These are phyloP conservation scores for Mycosphaerelloides madeirae DNA, from an alignment of 2,329 filamentous ascomycete species.

Conservation along the genomic window DNA sequence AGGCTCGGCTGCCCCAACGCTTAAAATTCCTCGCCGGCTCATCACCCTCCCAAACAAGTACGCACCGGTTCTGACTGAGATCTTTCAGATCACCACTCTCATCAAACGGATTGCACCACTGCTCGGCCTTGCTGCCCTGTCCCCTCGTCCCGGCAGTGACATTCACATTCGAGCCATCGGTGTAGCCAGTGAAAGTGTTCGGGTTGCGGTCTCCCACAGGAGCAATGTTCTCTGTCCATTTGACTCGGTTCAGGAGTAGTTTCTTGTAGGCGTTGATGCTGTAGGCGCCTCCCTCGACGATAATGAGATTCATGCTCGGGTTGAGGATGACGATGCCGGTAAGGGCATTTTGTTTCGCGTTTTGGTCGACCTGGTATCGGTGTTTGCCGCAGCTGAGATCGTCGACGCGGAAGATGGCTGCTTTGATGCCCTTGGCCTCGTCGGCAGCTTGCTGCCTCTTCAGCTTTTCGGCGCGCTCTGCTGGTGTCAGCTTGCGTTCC, in stretches of 20 bases:
- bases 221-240: constrained; percentile 86
- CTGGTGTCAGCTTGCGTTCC: constrained; percentile 80
- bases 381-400: constrained; percentile 87
- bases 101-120: constrained; percentile 75
- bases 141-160: constrained; percentile 18
- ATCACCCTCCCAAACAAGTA: constrained; percentile 86
- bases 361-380: constrained; percentile 86
- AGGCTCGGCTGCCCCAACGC: constrained; percentile 85
- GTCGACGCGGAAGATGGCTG: constrained; percentile 84
- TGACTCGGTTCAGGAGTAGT: constrained; percentile 86
- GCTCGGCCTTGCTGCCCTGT: constrained; percentile 55
- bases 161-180: constrained; percentile 19
- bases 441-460: constrained; percentile 79
- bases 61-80: constrained; percentile 74
- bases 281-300: constrained; percentile 86
- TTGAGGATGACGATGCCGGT: constrained; percentile 91
- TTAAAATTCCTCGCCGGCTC: constrained; percentile 74
- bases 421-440: constrained; percentile 75
- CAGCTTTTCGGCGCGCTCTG: constrained; percentile 80
- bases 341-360: constrained; percentile 81
- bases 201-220: constrained; percentile 45
- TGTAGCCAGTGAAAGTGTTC: constrained; percentile 28
- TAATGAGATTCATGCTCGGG: constrained; percentile 79
- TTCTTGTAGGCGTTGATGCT: constrained; percentile 83
- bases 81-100: constrained; percentile 75